Percentiles rank a stretch among this genome's conserved stretches.
These are phyloP conservation scores for Boletellus ananas DNA, from an alignment of 768 basidiomycete species.

Conservation along the genomic window DNA sequence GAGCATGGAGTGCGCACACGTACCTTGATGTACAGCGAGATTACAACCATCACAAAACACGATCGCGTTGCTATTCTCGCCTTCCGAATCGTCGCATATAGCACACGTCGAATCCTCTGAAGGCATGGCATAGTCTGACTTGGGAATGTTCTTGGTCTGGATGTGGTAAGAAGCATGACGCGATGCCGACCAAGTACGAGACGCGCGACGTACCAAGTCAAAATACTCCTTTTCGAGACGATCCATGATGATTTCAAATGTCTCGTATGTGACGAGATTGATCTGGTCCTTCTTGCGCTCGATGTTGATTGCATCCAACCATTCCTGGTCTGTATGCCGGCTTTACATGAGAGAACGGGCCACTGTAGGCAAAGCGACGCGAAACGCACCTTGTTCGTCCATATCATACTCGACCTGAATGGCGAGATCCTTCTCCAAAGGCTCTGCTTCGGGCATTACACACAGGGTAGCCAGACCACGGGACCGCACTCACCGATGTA, in stretches of 20 bases:
- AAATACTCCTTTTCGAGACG: slow-evolving; percentile 99
- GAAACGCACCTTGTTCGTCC: slow-evolving; percentile 87
- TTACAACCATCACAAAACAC: slow-evolving; percentile 99
- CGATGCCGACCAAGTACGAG: background rate
- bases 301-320: slow-evolving; percentile 82
- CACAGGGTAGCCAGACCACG: background rate
- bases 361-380: background rate
- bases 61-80: slow-evolving; percentile 97
- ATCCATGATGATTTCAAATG: slow-evolving; percentile 97
- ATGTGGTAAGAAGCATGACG: slow-evolving; percentile 1
- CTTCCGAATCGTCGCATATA: slow-evolving; percentile 97
- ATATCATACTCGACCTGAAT: slow-evolving; percentile 98
- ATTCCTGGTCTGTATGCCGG: slow-evolving; percentile 71
- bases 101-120: slow-evolving; percentile 96
- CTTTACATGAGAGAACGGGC: slow-evolving; percentile 3
- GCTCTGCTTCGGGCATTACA: slow-evolving; percentile 49
- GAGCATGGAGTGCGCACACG: slow-evolving; percentile 12
- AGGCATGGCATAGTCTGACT: slow-evolving; percentile 80
- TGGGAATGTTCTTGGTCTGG: slow-evolving; percentile 91
- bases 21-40: slow-evolving; percentile 98
- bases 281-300: slow-evolving; percentile 77
- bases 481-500: slow-evolving; percentile 65
- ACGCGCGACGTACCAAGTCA: slow-evolving; percentile 61
- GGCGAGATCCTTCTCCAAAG: slow-evolving; percentile 87
- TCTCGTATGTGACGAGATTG: slow-evolving; percentile 72